phyloP scores from a whole-genome alignment of 768 basidiomycete genomes.

The Tylopilus rubrobrunneus region DNA sequence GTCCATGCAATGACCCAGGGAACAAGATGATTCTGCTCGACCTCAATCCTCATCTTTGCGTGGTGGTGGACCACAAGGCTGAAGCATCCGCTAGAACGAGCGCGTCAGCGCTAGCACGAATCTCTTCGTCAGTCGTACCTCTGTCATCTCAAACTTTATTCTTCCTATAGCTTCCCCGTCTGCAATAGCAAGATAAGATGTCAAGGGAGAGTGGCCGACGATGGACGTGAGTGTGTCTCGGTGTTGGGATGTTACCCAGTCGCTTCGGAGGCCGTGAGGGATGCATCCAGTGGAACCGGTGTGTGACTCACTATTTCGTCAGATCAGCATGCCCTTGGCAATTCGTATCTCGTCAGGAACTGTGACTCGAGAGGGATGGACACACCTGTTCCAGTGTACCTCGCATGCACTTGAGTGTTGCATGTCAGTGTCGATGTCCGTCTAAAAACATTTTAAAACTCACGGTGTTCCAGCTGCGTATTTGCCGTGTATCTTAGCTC shows the following conservation, averaged over 20 bases:
- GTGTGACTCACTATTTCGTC: conserved; percentile 79
- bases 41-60: conserved; percentile 76
- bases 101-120: conserved; percentile 18
- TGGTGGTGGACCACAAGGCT: conserved; percentile 91
- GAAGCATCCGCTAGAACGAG: conserved; percentile 73
- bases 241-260: conserved; percentile 97
- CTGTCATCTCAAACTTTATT: conserved; percentile 90
- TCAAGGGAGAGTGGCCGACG: conserved; percentile 82
- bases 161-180: conserved; percentile 92
- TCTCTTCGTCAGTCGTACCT: conserved; percentile 47
- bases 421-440: conserved; percentile 6
- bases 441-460: conserved; percentile 29
- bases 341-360: conserved; percentile 8
- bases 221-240: conserved; percentile 93
- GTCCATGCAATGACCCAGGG: too few species aligned
- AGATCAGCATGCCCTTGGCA: conserved; percentile 86
- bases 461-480: conserved; percentile 92
- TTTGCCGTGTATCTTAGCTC: conserved; percentile 95
- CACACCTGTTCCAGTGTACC: conserved; percentile 92
- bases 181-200: conserved; percentile 86
- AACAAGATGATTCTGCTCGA: background rate
- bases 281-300: background rate
- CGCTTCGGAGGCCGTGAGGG: conserved; percentile 46
- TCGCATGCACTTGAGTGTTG: conserved; percentile 71
- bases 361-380: background rate